Evolutionary conservation across 208 protist genomes (phyloP).

Genomic region (Kentomonas sorsogonicus): DNA sequence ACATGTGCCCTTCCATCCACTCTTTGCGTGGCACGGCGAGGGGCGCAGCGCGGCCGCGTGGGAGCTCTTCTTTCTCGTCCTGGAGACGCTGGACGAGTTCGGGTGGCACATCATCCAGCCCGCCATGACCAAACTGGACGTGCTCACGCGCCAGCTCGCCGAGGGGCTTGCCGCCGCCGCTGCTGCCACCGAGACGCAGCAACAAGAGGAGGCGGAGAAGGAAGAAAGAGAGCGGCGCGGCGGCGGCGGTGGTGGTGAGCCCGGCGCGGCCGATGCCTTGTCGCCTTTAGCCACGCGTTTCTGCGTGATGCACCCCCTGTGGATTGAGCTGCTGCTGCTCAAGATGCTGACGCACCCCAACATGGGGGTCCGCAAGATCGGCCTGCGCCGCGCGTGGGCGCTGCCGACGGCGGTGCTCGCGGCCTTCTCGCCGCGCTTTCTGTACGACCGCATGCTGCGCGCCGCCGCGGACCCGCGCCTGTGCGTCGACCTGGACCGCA

Average conservation of each 20-base stretch:
- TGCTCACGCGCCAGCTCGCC: constrained; percentile 32
- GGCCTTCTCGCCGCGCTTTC: constrained; percentile 45
- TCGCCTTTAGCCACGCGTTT: neutral
- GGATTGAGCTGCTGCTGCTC: constrained; percentile 74
- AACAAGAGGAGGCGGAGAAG: neutral
- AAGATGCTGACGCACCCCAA: constrained; percentile 83
- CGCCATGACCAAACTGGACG: constrained; percentile 64
- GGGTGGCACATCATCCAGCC: constrained; percentile 80
- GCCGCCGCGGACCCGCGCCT: constrained; percentile 58
- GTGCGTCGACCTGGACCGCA: constrained; percentile 70
- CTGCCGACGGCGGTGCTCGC: constrained; percentile 37
- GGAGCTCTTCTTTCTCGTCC: constrained; percentile 72
- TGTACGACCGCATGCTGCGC: constrained; percentile 50
- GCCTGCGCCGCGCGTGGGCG: constrained; percentile 50
- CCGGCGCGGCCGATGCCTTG: neutral
- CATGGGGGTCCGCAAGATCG: constrained; percentile 64
- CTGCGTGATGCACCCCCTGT: constrained; percentile 40
- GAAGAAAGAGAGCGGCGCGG: neutral
- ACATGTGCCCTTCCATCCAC: constrained; percentile 23
- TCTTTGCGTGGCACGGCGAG: constrained; percentile 40
- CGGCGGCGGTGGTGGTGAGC: neutral
- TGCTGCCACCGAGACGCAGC: neutral
- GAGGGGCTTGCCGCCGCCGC: constrained; percentile 1
- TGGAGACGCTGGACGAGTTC: constrained; percentile 80
- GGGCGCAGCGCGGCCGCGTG: constrained; percentile 29